Base-by-base conservation (phyloP, 345 rosid genomes). In the Murraya paniculata region DNA sequence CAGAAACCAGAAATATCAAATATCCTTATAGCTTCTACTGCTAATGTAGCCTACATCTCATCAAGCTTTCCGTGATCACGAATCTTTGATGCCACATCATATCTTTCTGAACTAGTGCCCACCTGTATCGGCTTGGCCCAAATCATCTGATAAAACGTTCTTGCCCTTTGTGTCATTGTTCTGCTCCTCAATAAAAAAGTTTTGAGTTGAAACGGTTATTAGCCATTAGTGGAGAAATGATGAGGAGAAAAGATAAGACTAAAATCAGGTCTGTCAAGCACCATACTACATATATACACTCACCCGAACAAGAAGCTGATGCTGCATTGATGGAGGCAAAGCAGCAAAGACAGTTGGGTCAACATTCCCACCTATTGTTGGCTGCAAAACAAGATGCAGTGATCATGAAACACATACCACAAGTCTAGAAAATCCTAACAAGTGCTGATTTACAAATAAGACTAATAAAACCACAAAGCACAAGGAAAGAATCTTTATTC, bases 11-110 rank as follows among this genome's bases (percentile, higher is more conserved):
- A 68, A 33, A 76, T 38, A 31, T 53, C 36, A 64, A 74, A 73
- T 56, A 65, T 38, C 70, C 73, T 65, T 58, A 4, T 7, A 64
- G 60, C 72, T 39, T 68, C 57, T 79, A 58, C 30, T 75, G 62
- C 61, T 69, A 33, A 69, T 45, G 33, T 55, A 58, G 25, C 97
- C 81, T 91, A 95, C 98, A 91, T 89, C 77, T 92, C 93, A 79
- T 91, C 95, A 75, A 91, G 84, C 81, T 86, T 91, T 82, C 87
- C 89, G 16, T 45, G 60, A 30, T 62, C 77, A 45, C n/a, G 1
- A 62, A 31, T 48, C 61, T 31, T 64, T 31, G 60, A 25, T 31
- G 31, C 59, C 60, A 14, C 22, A 48, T 75, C 16, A 31, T 62
- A 25, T 21, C 36, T 25, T 68, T n/a, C 72, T 56, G 50, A 11